A percentile compares a stretch with the other conserved stretches of the same genome.
Evolutionary conservation across 2,329 filamentous ascomycete genomes (phyloP).

Genomic region (Sporothrix curviconia): DNA sequence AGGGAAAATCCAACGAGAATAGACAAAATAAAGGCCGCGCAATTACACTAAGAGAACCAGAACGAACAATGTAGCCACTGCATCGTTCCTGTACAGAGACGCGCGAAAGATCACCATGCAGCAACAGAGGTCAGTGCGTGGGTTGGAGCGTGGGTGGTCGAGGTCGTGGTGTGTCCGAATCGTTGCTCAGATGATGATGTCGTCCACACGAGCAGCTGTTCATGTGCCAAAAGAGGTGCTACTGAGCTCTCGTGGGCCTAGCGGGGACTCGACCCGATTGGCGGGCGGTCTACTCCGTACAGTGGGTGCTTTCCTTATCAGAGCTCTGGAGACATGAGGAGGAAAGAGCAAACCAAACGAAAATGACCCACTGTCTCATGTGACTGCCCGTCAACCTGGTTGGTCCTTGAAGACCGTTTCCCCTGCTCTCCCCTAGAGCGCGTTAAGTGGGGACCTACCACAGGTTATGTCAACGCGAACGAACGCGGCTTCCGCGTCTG

Average conservation of each 20-base stretch:
- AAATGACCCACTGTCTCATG: constrained; percentile 1
- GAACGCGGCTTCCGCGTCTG: constrained; percentile 15
- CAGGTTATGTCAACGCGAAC: constrained; percentile 11
- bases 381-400: constrained; percentile 8
- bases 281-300: neutral
- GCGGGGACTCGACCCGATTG: neutral
- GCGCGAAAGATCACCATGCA: neutral
- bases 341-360: neutral
- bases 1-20: too few relatives aligned
- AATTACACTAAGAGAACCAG: neutral
- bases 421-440: neutral
- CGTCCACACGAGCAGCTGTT: neutral
- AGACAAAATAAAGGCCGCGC: neutral
- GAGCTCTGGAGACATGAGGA: constrained; percentile 3
- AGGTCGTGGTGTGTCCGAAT: neutral
- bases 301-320: constrained; percentile 8
- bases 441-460: neutral
- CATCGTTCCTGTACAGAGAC: neutral
- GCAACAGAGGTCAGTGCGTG: neutral
- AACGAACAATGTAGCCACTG: neutral
- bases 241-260: neutral
- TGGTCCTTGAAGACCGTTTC: neutral
- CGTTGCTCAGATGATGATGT: constrained; percentile 7
- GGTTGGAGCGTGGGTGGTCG: neutral
- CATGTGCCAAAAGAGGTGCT: constrained; percentile 8